Evolutionary conservation across 164 flowering plant genomes (phyloP).

Genomic region (Tinospora cordifolia): DNA sequence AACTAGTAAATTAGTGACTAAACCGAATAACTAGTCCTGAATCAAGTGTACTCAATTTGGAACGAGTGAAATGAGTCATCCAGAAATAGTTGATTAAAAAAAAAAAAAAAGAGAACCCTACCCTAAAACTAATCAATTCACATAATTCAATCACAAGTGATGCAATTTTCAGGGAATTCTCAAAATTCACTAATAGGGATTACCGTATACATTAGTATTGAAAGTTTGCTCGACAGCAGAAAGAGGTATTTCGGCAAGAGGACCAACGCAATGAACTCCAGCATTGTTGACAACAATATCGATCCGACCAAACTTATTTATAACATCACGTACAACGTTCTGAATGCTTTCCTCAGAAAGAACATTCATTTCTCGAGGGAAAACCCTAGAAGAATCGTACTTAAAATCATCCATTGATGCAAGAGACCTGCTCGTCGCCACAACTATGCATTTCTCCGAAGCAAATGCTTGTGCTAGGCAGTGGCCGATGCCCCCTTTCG

Average conservation of each 20-base stretch:
- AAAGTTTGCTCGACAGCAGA: constrained; percentile 48
- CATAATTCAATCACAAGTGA: not conserved
- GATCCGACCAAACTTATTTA: constrained; percentile 54
- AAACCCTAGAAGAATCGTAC: constrained; percentile 36
- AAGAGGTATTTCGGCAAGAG: constrained; percentile 78
- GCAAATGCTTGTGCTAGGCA: constrained; percentile 75
- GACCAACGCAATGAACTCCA: constrained; percentile 80
- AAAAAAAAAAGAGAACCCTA: too few relatives aligned
- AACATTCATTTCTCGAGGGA: constrained; percentile 65
- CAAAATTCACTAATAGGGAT: not conserved
- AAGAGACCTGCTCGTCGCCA: constrained; percentile 62
- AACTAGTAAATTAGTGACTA: too few relatives aligned
- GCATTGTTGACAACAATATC: constrained; percentile 90
- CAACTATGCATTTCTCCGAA: constrained; percentile 51
- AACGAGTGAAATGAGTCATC: too few relatives aligned
- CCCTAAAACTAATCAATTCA: not conserved
- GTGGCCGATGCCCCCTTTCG: constrained; percentile 79
- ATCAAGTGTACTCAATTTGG: too few relatives aligned
- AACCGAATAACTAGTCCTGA: too few relatives aligned
- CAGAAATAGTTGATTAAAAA: too few relatives aligned
- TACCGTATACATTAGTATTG: constrained; percentile 80
- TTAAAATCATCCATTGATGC: constrained; percentile 50
- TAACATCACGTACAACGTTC: constrained; percentile 29
- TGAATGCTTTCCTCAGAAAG: constrained; percentile 56
- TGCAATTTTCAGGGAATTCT: too few relatives aligned